These are phyloP conservation scores for Lactarius hengduanensis DNA, from an alignment of 768 basidiomycete genomes.

Conservation along the genomic window DNA sequence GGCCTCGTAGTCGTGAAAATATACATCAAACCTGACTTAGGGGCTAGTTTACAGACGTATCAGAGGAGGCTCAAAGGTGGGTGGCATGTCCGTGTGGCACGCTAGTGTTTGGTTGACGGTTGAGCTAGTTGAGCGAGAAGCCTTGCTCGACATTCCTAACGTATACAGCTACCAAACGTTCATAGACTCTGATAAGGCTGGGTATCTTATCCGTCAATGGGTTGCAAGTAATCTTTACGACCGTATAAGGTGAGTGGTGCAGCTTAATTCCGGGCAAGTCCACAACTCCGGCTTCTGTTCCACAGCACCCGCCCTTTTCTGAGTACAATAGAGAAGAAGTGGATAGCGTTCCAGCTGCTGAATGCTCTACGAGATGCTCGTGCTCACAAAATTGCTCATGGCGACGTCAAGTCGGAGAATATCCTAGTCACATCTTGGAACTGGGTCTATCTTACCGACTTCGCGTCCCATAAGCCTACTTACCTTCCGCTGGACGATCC, in stretches of 20 bases:
- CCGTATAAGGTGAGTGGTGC: constrained; percentile 77
- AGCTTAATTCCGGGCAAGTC: background rate
- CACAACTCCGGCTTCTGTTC: background rate
- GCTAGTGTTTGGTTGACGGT: background rate
- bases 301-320: constrained; percentile 93
- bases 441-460: constrained; percentile 93
- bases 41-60: constrained; percentile 71
- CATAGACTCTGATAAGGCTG: constrained; percentile 94
- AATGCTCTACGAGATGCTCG: constrained; percentile 81
- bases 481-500: constrained; percentile 95
- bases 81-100: constrained; percentile 25
- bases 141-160: constrained; percentile 80
- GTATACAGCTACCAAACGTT: constrained; percentile 87
- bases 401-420: constrained; percentile 97
- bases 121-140: constrained; percentile 75
- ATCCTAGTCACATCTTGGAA: constrained; percentile 96
- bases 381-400: constrained; percentile 87
- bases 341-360: constrained; percentile 94
- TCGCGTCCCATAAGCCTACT: constrained; percentile 92
- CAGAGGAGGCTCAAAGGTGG: constrained; percentile 75
- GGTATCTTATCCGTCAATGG: constrained; percentile 94
- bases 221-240: constrained; percentile 93
- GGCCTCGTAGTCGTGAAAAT: constrained; percentile 90
- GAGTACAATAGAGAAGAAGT: constrained; percentile 89
- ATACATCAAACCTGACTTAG: constrained; percentile 92